Evolutionary conservation across 2,329 filamentous ascomycete species (phyloP).

Genomic region (Apiospora arundinis): DNA sequence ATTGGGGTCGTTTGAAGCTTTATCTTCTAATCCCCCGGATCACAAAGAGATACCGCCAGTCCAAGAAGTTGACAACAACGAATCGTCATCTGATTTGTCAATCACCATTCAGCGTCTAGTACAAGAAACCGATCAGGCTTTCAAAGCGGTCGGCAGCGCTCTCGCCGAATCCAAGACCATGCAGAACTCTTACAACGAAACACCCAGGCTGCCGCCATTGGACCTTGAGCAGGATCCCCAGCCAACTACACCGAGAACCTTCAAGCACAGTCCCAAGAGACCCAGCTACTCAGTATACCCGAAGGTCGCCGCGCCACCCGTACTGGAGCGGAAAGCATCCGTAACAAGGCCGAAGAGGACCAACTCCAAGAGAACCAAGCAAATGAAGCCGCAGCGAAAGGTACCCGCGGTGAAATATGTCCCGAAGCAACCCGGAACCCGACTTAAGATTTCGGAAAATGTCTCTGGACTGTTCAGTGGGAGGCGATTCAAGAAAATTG

Average conservation of each 20-base stretch:
- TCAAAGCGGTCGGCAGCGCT: constrained; percentile 51
- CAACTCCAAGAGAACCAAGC: constrained; percentile 47
- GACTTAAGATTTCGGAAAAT: constrained; percentile 63
- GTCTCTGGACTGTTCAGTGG: constrained; percentile 63
- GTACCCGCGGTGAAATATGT: constrained; percentile 33
- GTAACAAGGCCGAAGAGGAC: constrained; percentile 47
- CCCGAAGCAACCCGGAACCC: constrained; percentile 41
- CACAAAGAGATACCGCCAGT: constrained; percentile 34
- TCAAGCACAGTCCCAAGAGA: constrained; percentile 20
- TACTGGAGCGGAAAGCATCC: constrained; percentile 39
- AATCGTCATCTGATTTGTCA: constrained; percentile 39
- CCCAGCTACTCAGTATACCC: constrained; percentile 32
- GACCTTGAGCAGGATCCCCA: constrained; percentile 12
- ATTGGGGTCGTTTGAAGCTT: constrained; percentile 39
- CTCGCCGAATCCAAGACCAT: constrained; percentile 46
- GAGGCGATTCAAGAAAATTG: constrained; percentile 60
- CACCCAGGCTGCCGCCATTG: constrained; percentile 37
- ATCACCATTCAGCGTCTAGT: constrained; percentile 53
- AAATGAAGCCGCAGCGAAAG: constrained; percentile 37
- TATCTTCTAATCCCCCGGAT: constrained; percentile 34
- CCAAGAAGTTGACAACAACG: constrained; percentile 27
- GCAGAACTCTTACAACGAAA: constrained; percentile 36
- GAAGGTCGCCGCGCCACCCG: constrained; percentile 31
- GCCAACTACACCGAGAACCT: neutral
- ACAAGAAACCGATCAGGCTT: constrained; percentile 56